These are phyloP conservation scores for Aspergillus costaricaensis DNA, from an alignment of 2,329 filamentous ascomycete genomes.

Conservation along the genomic window DNA sequence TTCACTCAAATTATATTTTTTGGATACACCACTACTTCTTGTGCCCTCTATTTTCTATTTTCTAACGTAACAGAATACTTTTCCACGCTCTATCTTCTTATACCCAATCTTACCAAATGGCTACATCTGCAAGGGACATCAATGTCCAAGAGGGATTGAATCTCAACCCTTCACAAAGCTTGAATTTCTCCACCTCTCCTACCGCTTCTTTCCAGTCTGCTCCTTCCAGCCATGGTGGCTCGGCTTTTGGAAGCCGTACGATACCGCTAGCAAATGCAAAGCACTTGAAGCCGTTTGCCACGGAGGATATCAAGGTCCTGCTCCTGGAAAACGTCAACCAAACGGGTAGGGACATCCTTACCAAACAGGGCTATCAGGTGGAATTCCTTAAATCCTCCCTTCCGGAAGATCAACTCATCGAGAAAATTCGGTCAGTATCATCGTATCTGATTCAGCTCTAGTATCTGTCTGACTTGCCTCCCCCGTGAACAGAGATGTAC, in stretches of 20 bases:
- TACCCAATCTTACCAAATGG: constrained; percentile 13
- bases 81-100: neutral
- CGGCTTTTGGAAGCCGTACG: constrained; percentile 43
- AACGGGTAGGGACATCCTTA: constrained; percentile 81
- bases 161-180: constrained; percentile 58
- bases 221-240: constrained; percentile 62
- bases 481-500: constrained; percentile 68
- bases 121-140: constrained; percentile 40
- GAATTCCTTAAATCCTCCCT: constrained; percentile 87
- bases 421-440: constrained; percentile 79
- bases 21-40: neutral
- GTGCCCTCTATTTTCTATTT: neutral
- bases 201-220: constrained; percentile 73
- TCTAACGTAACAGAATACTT: neutral
- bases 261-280: constrained; percentile 58
- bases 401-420: constrained; percentile 88
- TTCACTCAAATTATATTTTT: neutral
- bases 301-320: constrained; percentile 93
- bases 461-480: constrained; percentile 15
- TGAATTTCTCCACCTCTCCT: constrained; percentile 74
- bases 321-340: constrained; percentile 95
- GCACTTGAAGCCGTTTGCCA: constrained; percentile 91
- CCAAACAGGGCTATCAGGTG: constrained; percentile 89
- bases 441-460: neutral
- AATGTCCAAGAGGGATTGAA: constrained; percentile 30